Evolutionary conservation across 495 filamentous ascomycete genomes (phyloP).

Genomic region (Talaromyces ruber): DNA sequence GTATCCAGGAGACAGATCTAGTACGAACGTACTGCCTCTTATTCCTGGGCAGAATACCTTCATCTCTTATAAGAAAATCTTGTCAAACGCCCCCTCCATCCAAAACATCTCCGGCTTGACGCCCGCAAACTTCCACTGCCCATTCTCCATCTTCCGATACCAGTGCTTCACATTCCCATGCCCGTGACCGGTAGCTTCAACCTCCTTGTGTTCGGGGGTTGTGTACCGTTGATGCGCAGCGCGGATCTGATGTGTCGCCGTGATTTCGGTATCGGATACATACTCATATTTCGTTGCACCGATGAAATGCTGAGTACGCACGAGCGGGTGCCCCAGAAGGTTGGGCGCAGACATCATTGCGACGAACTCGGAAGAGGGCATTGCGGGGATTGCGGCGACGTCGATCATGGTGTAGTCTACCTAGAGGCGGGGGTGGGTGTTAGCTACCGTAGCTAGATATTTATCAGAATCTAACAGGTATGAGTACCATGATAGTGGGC

Average conservation of each 20-base stretch:
- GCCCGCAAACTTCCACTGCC: conserved; percentile 77
- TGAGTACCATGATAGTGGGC: conserved; percentile 49
- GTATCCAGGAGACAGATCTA: too few species aligned
- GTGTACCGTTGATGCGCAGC: conserved; percentile 45
- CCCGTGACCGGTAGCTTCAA: conserved; percentile 45
- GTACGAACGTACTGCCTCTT: too few species aligned
- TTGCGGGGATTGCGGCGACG: conserved; percentile 12
- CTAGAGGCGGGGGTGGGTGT: too few species aligned
- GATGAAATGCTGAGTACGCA: conserved; percentile 25
- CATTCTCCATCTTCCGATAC: conserved; percentile 54
- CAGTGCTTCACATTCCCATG: conserved; percentile 58
- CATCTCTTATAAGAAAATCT: conserved; percentile 11
- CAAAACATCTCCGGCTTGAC: conserved; percentile 59
- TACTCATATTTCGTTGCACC: conserved; percentile 20
- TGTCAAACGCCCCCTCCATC: conserved; percentile 54
- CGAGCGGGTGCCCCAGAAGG: conserved; percentile 20
- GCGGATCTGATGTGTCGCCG: conserved; percentile 17
- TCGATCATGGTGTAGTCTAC: conserved; percentile 23
- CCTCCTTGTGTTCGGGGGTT: conserved; percentile 37
- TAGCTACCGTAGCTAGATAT: too few species aligned
- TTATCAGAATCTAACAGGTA: not conserved
- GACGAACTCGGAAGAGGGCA: conserved; percentile 20
- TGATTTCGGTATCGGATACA: conserved; percentile 16
- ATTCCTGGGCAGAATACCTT: not conserved
- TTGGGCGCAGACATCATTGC: conserved; percentile 14